Base-by-base conservation (phyloP, 495 filamentous ascomycete species). In the Penicillium desertorum region DNA sequence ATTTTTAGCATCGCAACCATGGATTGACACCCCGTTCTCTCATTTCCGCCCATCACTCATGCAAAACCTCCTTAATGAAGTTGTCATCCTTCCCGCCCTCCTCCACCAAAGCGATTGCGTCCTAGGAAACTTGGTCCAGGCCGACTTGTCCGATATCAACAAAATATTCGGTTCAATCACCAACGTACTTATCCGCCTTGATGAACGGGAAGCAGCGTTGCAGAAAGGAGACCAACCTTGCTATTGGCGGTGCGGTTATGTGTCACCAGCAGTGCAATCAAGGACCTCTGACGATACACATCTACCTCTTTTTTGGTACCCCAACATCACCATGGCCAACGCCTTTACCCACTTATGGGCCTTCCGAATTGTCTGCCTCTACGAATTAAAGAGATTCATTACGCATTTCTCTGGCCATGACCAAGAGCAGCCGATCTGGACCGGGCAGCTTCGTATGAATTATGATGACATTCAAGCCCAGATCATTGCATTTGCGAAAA, bases 301-400 rank as follows among this genome's bases (percentile, higher is more conserved):
- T 59, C 45, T 58, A 37, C 27, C 57, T n/a, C 32, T 27, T 41
- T 17, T 74, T 16, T 71, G 62, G 67, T 77, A 68, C 46, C 55
- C 62, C 1, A 66, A 62, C 56, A 62, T 77, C 54, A 73, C 73
- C 22, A 56, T 61, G 37, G 73, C 72, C 22, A 77, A 74, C 22
- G 62, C 59, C 5, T 59, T 68, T 25, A 73, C 69, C 1, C 69
- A 75, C 42, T 55, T 67, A 8, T 76, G 75, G 73, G 60, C 75
- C 2, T 71, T 74, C 44, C 64, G 56, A 8, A 61, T 69, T 4
- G 44, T 74, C n/a, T 75, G 71, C 45, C 55, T 71, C 4, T 8
- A 47, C 5, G 69, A 72, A 30, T 54, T 77, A 10, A 27, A 23
- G 25, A 30, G 29, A 30, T 30, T 11, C 29, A 30, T 10, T 10